Base-by-base conservation (phyloP, 2,329 filamentous ascomycete species). In the Stagonosporopsis vannaccii region DNA sequence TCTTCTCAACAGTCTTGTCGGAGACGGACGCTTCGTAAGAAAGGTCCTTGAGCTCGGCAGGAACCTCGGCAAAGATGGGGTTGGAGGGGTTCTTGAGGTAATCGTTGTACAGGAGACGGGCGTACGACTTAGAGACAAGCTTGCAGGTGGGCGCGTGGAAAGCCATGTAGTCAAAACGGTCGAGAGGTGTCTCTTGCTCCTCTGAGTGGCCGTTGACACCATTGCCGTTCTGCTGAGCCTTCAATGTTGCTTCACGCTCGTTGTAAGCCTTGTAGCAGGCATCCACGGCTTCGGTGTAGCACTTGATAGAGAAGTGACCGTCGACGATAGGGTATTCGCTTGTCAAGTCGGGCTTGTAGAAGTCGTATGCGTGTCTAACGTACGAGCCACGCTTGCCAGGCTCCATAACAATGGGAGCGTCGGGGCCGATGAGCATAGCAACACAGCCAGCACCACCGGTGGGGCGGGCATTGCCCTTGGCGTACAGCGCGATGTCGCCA, bases 81-180 rank as follows among this genome's bases (percentile, higher is more conserved):
- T 79, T 81, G 35, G 74, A 69, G 26, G 80, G 79, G 69, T 82
- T 74, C 39, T 59, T 61, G 62, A 81, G 73, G 71, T 77, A 83
- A 67, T 83, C 81, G 71, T 83, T 83, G 78, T 82, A 83, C 19
- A 82, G 72, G 46, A 83, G 68, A 48, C 81, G 79, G 32, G 78
- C 81, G 71, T 83, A 83, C 51, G 80, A 82, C 76, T 83, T 83
- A 61, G 78, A 74, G n/a, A 83, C 81, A 46, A 82, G 77, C 72
- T 83, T 83, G 79, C 81, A 83, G 37, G 79, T 83, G 7, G 81
- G 81, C 11, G 80, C 78, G 68, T 83, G 81, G 78, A 83, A 83
- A 69, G 77, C 78, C 79, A 83, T 82, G 77, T 82, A 79, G 74
- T 83, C 81, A 67, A 83, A 83, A 36, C 80, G 78, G 70, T 83